Percentiles rank a stretch among this genome's conserved stretches.
phyloP scores from a whole-genome alignment of 345 rosid species.

The Salix koriyanagi region DNA sequence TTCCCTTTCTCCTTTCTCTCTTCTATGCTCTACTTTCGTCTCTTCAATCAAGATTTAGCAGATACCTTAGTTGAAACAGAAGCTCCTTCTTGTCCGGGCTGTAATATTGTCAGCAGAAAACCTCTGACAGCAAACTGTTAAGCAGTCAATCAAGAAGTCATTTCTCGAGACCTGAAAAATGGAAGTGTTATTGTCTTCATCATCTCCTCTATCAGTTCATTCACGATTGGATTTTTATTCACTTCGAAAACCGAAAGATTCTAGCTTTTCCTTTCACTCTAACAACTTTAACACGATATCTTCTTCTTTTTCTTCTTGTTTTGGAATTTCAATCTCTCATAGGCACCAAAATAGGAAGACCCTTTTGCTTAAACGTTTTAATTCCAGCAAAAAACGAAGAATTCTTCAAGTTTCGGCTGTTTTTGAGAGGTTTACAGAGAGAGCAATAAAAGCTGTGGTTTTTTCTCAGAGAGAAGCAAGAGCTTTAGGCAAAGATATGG shows the following conservation, averaged over 20 bases:
- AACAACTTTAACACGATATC: conserved; percentile 22
- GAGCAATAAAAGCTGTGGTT: conserved; percentile 73
- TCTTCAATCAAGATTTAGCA: conserved; percentile 1
- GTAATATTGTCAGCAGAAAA: not conserved
- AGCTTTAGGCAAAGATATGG: conserved; percentile 73
- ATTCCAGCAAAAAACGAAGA: conserved; percentile 36
- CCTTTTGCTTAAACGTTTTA: conserved; percentile 18
- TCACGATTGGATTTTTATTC: conserved; percentile 34
- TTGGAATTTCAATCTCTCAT: conserved; percentile 50
- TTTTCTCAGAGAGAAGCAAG: conserved; percentile 83
- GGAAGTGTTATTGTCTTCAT: conserved; percentile 47
- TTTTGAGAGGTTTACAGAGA: conserved; percentile 84
- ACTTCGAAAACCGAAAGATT: conserved; percentile 9
- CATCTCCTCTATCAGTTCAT: conserved; percentile 50
- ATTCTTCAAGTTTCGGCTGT: conserved; percentile 53
- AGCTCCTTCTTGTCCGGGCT: not conserved
- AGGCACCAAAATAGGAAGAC: conserved; percentile 14
- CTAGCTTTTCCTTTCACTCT: conserved; percentile 19
- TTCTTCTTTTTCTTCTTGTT: conserved; percentile 47
- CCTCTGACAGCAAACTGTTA: not conserved
- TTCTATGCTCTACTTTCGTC: not conserved
- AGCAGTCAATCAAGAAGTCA: not conserved
- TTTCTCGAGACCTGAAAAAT: conserved; percentile 14
- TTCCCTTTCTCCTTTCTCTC: conserved; percentile 8
- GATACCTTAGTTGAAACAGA: not conserved